A percentile compares a stretch with the other conserved stretches of the same genome.
These are phyloP conservation scores for Panicum hallii DNA, from an alignment of 202 grass and related monocot species.

Conservation along the genomic window DNA sequence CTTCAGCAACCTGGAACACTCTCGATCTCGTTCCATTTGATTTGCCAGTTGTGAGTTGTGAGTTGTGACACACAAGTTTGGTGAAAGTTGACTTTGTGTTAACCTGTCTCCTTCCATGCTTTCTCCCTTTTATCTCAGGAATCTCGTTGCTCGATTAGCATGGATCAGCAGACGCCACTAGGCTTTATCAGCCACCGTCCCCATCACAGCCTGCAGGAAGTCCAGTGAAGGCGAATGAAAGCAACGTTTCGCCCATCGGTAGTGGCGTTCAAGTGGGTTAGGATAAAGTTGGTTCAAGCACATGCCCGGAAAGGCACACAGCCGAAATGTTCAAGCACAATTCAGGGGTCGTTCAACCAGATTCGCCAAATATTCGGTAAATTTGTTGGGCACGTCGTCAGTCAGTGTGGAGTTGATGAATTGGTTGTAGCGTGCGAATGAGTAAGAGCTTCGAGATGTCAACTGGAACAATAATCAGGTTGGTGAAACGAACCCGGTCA, in stretches of 20 bases:
- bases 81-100: conserved; percentile 8
- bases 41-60: not conserved
- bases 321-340: not conserved
- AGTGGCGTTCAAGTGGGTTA: not conserved
- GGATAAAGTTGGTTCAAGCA: not conserved
- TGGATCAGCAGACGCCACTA: not conserved
- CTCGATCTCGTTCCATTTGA: not conserved
- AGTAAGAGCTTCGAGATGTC: not conserved
- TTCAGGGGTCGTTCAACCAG: not conserved
- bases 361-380: not conserved
- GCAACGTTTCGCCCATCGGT: not conserved
- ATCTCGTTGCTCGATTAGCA: conserved; percentile 1
- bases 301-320: not conserved
- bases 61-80: not conserved
- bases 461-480: not conserved
- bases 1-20: not conserved
- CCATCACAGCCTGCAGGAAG: not conserved
- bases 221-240: not conserved
- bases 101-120: not conserved
- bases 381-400: not conserved
- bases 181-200: not conserved
- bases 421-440: not conserved
- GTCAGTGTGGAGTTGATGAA: not conserved
- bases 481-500: not conserved
- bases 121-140: not conserved